Conservation (phyloP, 2,329 filamentous ascomycete species). For the Pseudocercospora fuligena region DNA sequence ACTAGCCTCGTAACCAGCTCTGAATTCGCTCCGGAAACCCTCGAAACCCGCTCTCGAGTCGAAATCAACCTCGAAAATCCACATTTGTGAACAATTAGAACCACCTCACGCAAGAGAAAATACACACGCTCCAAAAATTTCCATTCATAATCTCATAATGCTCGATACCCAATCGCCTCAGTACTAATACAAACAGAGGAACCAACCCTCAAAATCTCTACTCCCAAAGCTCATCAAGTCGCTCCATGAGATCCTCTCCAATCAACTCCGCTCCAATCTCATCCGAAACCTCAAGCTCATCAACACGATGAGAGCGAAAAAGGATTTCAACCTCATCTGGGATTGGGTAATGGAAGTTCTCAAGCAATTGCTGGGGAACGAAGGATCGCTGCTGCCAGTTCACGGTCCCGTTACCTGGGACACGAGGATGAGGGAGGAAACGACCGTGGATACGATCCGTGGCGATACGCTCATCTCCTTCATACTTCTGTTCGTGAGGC, state of each 20-base stretch:
- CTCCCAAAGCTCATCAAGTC: conserved; percentile 22
- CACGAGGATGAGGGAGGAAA: conserved; percentile 50
- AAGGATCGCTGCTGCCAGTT: conserved; percentile 48
- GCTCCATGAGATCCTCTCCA: conserved; percentile 31
- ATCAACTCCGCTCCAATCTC: conserved; percentile 29
- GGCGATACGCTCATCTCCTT: conserved; percentile 53
- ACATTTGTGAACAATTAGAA: not conserved
- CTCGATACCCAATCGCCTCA: not conserved
- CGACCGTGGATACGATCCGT: conserved; percentile 50
- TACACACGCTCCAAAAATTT: not conserved
- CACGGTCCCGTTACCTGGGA: conserved; percentile 46
- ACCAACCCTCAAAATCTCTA: not conserved
- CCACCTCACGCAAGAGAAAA: not conserved
- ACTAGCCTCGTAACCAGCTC: too few relatives aligned
- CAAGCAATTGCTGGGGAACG: conserved; percentile 45
- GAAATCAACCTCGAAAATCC: not conserved
- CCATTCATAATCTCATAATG: not conserved
- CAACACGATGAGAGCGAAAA: conserved; percentile 25
- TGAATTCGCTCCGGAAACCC: not conserved
- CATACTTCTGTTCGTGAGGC: conserved; percentile 51
- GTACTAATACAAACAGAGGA: not conserved
- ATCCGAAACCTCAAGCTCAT: conserved; percentile 29
- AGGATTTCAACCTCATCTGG: conserved; percentile 26
- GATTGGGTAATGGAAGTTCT: conserved; percentile 38
- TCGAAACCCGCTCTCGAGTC: not conserved